Conservation (phyloP, 345 rosid genomes). For the Pistacia vera region DNA sequence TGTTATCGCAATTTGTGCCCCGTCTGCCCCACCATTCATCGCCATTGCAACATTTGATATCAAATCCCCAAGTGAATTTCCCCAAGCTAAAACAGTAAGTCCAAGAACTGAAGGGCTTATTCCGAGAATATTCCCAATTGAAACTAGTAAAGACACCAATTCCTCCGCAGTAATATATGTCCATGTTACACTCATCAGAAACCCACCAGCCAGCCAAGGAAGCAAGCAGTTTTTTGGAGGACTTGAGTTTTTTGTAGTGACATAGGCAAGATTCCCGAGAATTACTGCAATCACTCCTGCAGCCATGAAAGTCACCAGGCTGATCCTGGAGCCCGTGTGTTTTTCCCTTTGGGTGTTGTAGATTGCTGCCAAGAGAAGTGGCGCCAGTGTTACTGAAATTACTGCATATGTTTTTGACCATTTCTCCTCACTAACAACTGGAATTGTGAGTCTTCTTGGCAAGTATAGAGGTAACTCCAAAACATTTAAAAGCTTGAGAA, state of each 20-base stretch:
- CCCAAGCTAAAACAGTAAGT: slow-evolving; percentile 93
- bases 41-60: slow-evolving; percentile 84
- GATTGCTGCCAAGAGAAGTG: slow-evolving; percentile 63
- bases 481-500: slow-evolving; percentile 34
- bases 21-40: slow-evolving; percentile 67
- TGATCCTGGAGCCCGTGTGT: slow-evolving; percentile 34
- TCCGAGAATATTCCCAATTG: slow-evolving; percentile 64
- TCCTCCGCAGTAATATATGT: slow-evolving; percentile 86
- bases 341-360: slow-evolving; percentile 45
- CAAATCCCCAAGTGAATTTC: slow-evolving; percentile 90
- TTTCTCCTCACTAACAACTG: slow-evolving; percentile 58
- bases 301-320: slow-evolving; percentile 43
- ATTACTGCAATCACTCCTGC: slow-evolving; percentile 58
- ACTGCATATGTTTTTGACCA: slow-evolving; percentile 90
- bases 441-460: slow-evolving; percentile 85
- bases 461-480: slow-evolving; percentile 76
- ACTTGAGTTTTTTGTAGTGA: slow-evolving; percentile 50
- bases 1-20: slow-evolving; percentile 82
- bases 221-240: slow-evolving; percentile 68
- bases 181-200: slow-evolving; percentile 88
- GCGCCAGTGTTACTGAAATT: slow-evolving; percentile 64
- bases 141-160: slow-evolving; percentile 69
- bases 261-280: slow-evolving; percentile 61
- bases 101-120: slow-evolving; percentile 85
- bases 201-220: slow-evolving; percentile 84